Evolutionary conservation across 2,329 filamentous ascomycete species (phyloP).

Genomic region (Fusarium burgessii): DNA sequence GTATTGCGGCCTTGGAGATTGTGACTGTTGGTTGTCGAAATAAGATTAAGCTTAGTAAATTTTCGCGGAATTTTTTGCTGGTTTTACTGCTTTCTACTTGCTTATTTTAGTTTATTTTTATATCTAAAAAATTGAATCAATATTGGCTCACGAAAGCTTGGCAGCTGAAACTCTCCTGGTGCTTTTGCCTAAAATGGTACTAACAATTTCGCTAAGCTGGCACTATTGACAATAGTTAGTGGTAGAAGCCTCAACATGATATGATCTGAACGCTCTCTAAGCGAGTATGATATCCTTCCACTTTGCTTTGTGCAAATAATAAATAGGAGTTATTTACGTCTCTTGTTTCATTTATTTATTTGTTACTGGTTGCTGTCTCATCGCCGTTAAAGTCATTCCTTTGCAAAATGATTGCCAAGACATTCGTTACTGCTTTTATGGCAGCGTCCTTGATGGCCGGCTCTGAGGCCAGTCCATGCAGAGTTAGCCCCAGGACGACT

Average conservation of each 20-base stretch:
- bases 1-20: not conserved
- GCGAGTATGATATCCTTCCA: not conserved
- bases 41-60: not conserved
- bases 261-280: not conserved
- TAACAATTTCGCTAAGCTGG: too few species aligned
- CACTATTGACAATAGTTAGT: too few species aligned
- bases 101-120: not conserved
- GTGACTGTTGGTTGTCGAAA: not conserved
- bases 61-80: too few species aligned
- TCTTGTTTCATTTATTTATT: not conserved
- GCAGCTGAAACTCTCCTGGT: too few species aligned
- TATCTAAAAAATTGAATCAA: not conserved
- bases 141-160: not conserved
- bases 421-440: not conserved
- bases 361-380: not conserved
- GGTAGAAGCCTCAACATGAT: not conserved
- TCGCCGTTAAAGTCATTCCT: not conserved
- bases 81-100: too few species aligned
- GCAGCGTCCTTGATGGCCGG: rapidly evolving
- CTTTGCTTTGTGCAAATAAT: not conserved
- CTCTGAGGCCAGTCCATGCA: not conserved
- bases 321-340: not conserved
- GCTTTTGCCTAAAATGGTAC: too few species aligned
- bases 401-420: not conserved
- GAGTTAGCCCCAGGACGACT: not conserved